These are phyloP conservation scores for Fragilariopsis cylindrus DNA, from an alignment of 108 stramenopile genomes.

Conservation along the genomic window DNA sequence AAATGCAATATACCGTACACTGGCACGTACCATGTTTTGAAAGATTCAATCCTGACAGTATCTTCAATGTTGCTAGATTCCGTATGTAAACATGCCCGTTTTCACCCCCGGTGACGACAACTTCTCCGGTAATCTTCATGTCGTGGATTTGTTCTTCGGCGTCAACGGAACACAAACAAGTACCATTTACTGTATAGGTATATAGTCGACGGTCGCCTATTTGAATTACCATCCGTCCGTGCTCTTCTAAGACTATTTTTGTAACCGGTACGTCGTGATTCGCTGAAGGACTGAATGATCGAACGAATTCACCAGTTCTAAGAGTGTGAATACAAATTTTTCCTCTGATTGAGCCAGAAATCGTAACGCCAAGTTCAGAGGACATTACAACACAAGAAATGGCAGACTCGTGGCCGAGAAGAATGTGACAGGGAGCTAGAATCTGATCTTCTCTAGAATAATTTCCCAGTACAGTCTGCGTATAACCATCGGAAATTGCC, in stretches of 20 bases:
- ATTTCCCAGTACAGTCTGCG: slow-evolving; percentile 58
- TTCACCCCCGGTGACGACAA: slow-evolving; percentile 80
- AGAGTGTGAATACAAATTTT: slow-evolving; percentile 76
- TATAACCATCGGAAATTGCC: slow-evolving; percentile 72
- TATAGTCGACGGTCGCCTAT: slow-evolving; percentile 58
- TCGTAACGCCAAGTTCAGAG: slow-evolving; percentile 70
- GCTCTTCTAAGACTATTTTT: slow-evolving; percentile 56
- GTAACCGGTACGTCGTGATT: slow-evolving; percentile 28
- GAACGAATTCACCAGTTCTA: slow-evolving; percentile 66
- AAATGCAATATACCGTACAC: too few species aligned
- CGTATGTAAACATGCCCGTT: slow-evolving; percentile 63
- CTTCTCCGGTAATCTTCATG: slow-evolving; percentile 70
- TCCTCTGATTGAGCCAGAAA: slow-evolving; percentile 65
- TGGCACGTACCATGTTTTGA: slow-evolving; percentile 47
- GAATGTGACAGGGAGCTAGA: slow-evolving; percentile 59
- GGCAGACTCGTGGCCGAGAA: slow-evolving; percentile 71
- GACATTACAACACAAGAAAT: slow-evolving; percentile 62
- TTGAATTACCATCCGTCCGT: slow-evolving; percentile 68
- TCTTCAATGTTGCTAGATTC: slow-evolving; percentile 46
- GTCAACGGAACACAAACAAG: slow-evolving; percentile 41
- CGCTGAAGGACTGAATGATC: slow-evolving; percentile 41
- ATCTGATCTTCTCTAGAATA: slow-evolving; percentile 32
- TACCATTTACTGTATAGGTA: slow-evolving; percentile 69
- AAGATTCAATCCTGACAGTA: slow-evolving; percentile 68
- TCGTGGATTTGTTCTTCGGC: slow-evolving; percentile 67